These are phyloP conservation scores for Mycena capillaripes DNA, from an alignment of 768 basidiomycete species.

Conservation along the genomic window DNA sequence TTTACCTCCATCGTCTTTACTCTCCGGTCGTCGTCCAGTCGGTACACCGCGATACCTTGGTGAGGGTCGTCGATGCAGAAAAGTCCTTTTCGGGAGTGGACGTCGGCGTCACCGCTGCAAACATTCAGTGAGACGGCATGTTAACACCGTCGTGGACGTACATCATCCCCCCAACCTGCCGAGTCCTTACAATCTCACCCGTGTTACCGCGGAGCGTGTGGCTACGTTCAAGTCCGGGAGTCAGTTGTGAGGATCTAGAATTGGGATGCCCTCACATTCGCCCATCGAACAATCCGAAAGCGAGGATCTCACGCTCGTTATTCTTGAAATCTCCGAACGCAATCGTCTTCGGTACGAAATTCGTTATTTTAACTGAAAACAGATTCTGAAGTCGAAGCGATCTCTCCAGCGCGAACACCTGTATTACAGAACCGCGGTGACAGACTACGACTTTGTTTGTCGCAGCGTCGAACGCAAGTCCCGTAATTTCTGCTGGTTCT, in stretches of 20 bases:
- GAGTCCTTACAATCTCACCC: not conserved
- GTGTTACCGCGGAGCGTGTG: slow-evolving; percentile 11
- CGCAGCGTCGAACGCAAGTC: slow-evolving; percentile 33
- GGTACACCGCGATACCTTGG: slow-evolving; percentile 16
- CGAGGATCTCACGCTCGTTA: slow-evolving; percentile 18
- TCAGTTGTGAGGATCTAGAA: not conserved
- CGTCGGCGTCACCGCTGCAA: slow-evolving; percentile 26
- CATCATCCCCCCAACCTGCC: slow-evolving; percentile 27
- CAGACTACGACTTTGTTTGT: slow-evolving; percentile 34
- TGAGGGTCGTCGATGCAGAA: slow-evolving; percentile 27
- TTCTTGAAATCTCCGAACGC: slow-evolving; percentile 27
- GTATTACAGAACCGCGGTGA: slow-evolving; percentile 26
- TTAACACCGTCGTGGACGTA: too few relatives aligned
- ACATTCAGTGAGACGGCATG: not conserved
- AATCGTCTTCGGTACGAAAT: slow-evolving; percentile 32
- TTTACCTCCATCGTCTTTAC: not conserved
- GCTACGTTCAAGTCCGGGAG: not conserved
- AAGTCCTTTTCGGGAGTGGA: slow-evolving; percentile 27
- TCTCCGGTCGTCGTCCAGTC: not conserved
- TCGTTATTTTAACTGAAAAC: slow-evolving; percentile 19
- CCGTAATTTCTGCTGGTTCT: slow-evolving; percentile 31
- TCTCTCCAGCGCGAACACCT: slow-evolving; percentile 19
- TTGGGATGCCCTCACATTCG: slow-evolving; percentile 29
- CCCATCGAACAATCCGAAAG: slow-evolving; percentile 35
- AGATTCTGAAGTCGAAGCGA: not conserved